These are phyloP conservation scores for Camelina neglecta DNA, from an alignment of 345 rosid species.

Conservation along the genomic window DNA sequence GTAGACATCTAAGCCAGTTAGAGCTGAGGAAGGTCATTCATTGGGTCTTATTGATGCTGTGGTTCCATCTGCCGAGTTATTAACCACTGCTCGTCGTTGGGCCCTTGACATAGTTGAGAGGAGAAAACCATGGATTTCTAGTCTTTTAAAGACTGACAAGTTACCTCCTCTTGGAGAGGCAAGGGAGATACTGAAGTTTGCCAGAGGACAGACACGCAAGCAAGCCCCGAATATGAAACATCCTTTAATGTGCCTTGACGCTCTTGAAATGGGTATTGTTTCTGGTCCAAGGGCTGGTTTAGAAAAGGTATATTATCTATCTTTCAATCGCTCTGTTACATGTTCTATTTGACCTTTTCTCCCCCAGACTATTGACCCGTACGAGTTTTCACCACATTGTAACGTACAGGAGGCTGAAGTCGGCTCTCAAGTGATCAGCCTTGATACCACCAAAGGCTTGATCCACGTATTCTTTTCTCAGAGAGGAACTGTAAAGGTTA, in stretches of 20 bases:
- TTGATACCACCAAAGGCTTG: constrained; percentile 86
- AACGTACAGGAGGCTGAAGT: constrained; percentile 75
- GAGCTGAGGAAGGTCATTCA: constrained; percentile 68
- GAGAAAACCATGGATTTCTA: constrained; percentile 85
- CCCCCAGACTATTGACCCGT: not conserved
- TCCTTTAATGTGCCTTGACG: constrained; percentile 88
- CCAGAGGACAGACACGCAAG: constrained; percentile 68
- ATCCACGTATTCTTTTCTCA: constrained; percentile 86
- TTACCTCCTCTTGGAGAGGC: constrained; percentile 90
- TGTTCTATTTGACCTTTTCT: constrained; percentile 16
- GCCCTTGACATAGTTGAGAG: constrained; percentile 75
- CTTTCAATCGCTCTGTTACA: not conserved
- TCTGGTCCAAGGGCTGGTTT: constrained; percentile 83
- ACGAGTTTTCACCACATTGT: constrained; percentile 17
- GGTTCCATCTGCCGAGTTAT: constrained; percentile 67
- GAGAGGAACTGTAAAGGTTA: constrained; percentile 89
- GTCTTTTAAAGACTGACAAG: constrained; percentile 78
- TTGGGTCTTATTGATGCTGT: constrained; percentile 87
- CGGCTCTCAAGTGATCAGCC: constrained; percentile 57
- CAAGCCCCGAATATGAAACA: constrained; percentile 84
- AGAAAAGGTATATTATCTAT: constrained; percentile 61
- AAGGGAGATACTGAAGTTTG: constrained; percentile 85
- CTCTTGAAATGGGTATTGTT: constrained; percentile 83
- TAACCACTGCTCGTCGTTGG: constrained; percentile 79
- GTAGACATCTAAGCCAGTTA: constrained; percentile 84